Base-by-base conservation (phyloP, 108 stramenopile genomes). In the Asterionellopsis glacialis region DNA sequence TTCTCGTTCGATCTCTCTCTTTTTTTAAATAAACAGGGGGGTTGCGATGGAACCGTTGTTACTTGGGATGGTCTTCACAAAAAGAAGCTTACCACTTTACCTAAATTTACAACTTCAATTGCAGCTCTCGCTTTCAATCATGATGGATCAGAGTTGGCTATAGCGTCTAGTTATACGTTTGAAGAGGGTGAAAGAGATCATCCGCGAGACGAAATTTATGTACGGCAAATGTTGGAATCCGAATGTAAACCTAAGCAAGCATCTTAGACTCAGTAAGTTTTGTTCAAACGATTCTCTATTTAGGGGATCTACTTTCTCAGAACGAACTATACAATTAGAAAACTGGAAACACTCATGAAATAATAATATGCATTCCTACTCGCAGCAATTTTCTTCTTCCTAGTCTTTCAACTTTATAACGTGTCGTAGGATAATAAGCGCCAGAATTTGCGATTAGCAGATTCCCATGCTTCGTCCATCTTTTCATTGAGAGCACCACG, bases 141-240 rank as follows among this genome's bases (percentile, higher is more conserved):
- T 21, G 89, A 93, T 65, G 90, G 87, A 33, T 65, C 67, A 12
- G 77, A 90, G 25, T 67, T 98, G 45, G 98, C 98, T 33, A 81
- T 98, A 54, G 96, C 98, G 0, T 69, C 84, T 28, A 88, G 85
- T 27, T 98, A 98, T 75, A 97, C 96, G 9, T 97, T 91, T 67
- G 98, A 98, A 84, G 91, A 96, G 60, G 98, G 98, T n/a, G 96
- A 97, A 57, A 79, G 88, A 50, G 93, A 95, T 68, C 88, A 91
- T 73, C 93, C 93, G 0, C 63, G 81, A 47, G 93, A 95, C 61
- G 90, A 95, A 71, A 76, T 95, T 65, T 91, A 77, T 69, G 74
- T 95, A 27, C 84, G 90, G 19, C 53, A 61, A 11, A 76, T 91
- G 56, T 61, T 86, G 61, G 85, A 88, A 25, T 64, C 73, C 39